Evolutionary conservation across 768 basidiomycete species (phyloP).

Genomic region (Naematelia aurantialba): DNA sequence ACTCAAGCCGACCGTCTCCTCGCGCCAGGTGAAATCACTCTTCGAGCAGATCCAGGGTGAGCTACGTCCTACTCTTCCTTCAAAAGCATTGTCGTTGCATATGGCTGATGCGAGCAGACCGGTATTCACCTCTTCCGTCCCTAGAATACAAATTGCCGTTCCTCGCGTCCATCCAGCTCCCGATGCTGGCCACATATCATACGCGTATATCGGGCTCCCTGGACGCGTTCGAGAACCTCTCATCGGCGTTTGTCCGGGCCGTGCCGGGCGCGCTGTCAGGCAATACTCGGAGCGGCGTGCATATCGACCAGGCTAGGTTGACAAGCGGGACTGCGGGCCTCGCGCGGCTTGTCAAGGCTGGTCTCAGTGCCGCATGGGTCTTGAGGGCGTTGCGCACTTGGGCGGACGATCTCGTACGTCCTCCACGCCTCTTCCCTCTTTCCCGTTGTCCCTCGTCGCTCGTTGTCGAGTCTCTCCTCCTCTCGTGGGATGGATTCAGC

Average conservation of each 20-base stretch:
- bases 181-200: constrained; percentile 73
- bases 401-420: constrained; percentile 81
- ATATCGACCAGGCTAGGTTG: constrained; percentile 59
- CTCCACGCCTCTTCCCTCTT: background rate
- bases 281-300: constrained; percentile 56
- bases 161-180: constrained; percentile 77
- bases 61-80: constrained; percentile 20
- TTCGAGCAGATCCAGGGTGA: constrained; percentile 87
- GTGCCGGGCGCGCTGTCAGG: constrained; percentile 82
- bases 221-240: constrained; percentile 89
- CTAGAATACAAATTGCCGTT: constrained; percentile 75
- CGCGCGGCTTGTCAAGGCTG: constrained; percentile 77
- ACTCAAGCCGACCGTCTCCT: constrained; percentile 72
- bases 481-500: too few relatives aligned
- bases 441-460: too few relatives aligned
- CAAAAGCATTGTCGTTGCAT: background rate
- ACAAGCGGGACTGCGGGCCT: constrained; percentile 81
- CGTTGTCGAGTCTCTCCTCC: too few relatives aligned
- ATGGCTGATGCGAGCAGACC: constrained; percentile 58
- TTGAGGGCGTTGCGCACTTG: constrained; percentile 67
- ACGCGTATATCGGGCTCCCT: constrained; percentile 74
- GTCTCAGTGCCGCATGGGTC: constrained; percentile 74
- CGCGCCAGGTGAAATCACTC: constrained; percentile 74
- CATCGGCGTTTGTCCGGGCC: constrained; percentile 78
- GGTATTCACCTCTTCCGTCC: constrained; percentile 81